Evolutionary conservation across 495 filamentous ascomycete species (phyloP).

Genomic region (Aspergillus ostianus): DNA sequence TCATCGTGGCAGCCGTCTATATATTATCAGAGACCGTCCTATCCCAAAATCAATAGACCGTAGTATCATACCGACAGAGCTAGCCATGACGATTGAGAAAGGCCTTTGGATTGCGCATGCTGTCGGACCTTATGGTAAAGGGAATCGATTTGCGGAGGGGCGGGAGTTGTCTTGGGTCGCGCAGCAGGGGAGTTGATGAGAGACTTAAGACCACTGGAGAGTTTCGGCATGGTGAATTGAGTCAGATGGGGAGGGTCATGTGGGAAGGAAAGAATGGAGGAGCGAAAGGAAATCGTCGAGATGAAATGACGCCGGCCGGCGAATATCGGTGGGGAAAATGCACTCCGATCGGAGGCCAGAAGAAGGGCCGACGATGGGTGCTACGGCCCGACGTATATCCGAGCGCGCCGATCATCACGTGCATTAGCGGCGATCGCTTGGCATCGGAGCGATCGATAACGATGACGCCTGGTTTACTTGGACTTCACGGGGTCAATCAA

Average conservation of each 20-base stretch:
- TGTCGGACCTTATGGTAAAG: constrained; percentile 59
- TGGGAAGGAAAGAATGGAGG: not conserved
- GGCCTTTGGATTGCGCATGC: constrained; percentile 50
- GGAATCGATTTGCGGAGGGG: constrained; percentile 55
- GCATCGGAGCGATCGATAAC: too few relatives aligned
- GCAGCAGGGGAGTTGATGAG: constrained; percentile 68
- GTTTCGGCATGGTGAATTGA: constrained; percentile 58
- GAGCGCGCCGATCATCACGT: too few relatives aligned
- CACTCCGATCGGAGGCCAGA: not conserved
- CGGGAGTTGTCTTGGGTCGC: constrained; percentile 63
- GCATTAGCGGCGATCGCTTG: too few relatives aligned
- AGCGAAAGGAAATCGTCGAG: not conserved
- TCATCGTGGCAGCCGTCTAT: constrained; percentile 70
- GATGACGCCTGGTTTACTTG: too few relatives aligned
- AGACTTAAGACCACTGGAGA: constrained; percentile 64
- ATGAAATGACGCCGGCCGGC: not conserved
- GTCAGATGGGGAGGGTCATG: not conserved
- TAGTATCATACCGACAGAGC: constrained; percentile 54
- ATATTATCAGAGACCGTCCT: not conserved
- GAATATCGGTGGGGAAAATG: not conserved
- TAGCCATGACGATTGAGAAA: constrained; percentile 62
- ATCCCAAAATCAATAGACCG: not conserved
- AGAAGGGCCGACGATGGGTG: not conserved
- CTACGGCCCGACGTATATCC: too few relatives aligned
- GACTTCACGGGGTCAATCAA: too few relatives aligned